Percentiles rank a stretch among this genome's conserved stretches.
Conservation (phyloP, 768 basidiomycete species). For the Polyporus arcularius region DNA sequence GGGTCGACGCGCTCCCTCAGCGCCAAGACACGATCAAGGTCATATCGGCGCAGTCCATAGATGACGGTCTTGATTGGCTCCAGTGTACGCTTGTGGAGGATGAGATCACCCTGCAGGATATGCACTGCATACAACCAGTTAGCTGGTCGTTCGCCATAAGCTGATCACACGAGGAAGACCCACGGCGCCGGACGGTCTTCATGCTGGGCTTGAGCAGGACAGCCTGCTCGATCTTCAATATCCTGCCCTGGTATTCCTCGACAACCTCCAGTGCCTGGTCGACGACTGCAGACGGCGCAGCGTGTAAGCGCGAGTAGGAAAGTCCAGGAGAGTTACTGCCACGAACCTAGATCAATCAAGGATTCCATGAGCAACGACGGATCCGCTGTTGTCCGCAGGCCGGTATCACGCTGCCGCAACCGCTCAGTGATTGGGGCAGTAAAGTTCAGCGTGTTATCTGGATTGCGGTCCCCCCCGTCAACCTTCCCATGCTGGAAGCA, state of each 20-base stretch:
- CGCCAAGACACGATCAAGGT: slow-evolving; percentile 65
- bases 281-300: slow-evolving; percentile 48
- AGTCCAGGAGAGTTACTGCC: slow-evolving; percentile 8
- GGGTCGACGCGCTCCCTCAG: slow-evolving; percentile 41
- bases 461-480: background rate
- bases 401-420: slow-evolving; percentile 57
- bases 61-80: slow-evolving; percentile 71
- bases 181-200: slow-evolving; percentile 59
- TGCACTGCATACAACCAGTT: slow-evolving; percentile 50
- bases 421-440: slow-evolving; percentile 61
- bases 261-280: slow-evolving; percentile 69
- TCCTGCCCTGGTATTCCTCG: slow-evolving; percentile 65
- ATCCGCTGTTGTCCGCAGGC: slow-evolving; percentile 63
- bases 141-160: background rate
- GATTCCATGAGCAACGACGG: slow-evolving; percentile 69
- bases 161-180: slow-evolving; percentile 22
- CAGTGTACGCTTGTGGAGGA: slow-evolving; percentile 71
- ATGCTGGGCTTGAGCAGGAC: slow-evolving; percentile 63
- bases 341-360: slow-evolving; percentile 56
- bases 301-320: background rate
- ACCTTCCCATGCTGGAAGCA: background rate
- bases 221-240: slow-evolving; percentile 59
- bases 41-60: slow-evolving; percentile 68
- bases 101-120: slow-evolving; percentile 74
- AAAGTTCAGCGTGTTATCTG: slow-evolving; percentile 46